Conservation (phyloP, 371 early-diverging fungal species). For the Syncephalastrum racemosum region DNA sequence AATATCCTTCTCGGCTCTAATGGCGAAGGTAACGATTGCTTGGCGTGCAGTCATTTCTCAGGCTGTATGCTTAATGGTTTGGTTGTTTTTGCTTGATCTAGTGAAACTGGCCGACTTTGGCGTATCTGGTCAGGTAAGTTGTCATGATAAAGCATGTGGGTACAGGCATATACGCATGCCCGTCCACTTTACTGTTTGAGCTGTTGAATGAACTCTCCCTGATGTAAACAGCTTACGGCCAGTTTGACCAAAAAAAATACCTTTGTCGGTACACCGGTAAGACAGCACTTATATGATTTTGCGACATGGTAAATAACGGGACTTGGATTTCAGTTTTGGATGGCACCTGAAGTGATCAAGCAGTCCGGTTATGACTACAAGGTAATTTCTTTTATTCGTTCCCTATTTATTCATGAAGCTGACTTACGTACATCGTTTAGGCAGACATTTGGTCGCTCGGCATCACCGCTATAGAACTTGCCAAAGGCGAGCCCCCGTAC, state of each 20-base stretch:
- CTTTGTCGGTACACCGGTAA: constrained; percentile 98
- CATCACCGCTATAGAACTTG: constrained; percentile 97
- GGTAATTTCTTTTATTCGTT: constrained; percentile 23
- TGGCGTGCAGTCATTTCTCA: not conserved
- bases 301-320: too few relatives aligned
- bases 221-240: constrained; percentile 69
- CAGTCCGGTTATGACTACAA: constrained; percentile 95
- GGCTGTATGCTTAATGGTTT: not conserved
- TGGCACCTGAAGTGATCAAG: constrained; percentile 98
- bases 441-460: constrained; percentile 99
- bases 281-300: too few relatives aligned
- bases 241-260: constrained; percentile 95
- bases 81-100: constrained; percentile 6
- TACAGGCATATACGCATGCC: not conserved
- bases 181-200: not conserved
- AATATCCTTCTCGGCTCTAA: constrained; percentile 79
- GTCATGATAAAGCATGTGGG: not conserved
- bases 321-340: constrained; percentile 73
- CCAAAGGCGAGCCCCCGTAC: constrained; percentile 92
- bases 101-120: constrained; percentile 98
- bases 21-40: constrained; percentile 57
- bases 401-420: too few relatives aligned
- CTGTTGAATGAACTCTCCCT: not conserved
- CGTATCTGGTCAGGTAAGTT: constrained; percentile 85
- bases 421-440: constrained; percentile 4